phyloP scores from a whole-genome alignment of 176 grass and related monocot genomes.

The Aechmea fasciata region DNA sequence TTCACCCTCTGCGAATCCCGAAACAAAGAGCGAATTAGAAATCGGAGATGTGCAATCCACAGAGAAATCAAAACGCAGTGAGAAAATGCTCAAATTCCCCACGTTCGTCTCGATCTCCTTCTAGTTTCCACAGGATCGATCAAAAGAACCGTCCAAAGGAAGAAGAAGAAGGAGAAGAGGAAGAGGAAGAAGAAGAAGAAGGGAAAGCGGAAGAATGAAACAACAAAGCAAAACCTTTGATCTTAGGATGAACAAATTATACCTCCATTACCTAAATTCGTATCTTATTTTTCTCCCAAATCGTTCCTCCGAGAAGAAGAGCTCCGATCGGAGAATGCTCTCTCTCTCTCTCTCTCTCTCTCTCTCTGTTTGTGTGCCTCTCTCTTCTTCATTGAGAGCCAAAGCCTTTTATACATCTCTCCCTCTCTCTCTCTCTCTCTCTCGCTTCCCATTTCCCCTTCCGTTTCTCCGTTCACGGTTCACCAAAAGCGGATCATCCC shows the following conservation, averaged over 20 bases:
- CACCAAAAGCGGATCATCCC: background rate
- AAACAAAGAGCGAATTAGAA: background rate
- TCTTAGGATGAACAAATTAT: background rate
- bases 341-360: slow-evolving; percentile 1
- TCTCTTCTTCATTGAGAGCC: background rate
- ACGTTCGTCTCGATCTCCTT: background rate
- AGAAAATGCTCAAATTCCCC: slow-evolving; percentile 4
- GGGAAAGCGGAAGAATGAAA: background rate
- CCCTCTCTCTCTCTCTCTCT: background rate
- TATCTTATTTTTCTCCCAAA: background rate
- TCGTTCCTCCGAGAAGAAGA: background rate
- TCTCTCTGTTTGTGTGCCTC: background rate
- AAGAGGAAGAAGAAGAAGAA: background rate
- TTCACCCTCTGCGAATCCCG: background rate
- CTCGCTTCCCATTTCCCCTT: background rate
- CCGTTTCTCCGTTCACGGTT: background rate
- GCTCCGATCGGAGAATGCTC: slow-evolving; percentile 2
- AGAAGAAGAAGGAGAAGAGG: background rate
- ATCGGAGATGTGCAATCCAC: background rate
- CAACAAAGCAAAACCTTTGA: background rate
- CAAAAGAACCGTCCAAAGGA: background rate
- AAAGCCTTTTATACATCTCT: background rate
- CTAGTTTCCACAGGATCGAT: background rate
- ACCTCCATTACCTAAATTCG: background rate
- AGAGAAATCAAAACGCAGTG: background rate